Evolutionary conservation across 805 yeast species (phyloP).

Genomic region (Metschnikowia santaceciliae): DNA sequence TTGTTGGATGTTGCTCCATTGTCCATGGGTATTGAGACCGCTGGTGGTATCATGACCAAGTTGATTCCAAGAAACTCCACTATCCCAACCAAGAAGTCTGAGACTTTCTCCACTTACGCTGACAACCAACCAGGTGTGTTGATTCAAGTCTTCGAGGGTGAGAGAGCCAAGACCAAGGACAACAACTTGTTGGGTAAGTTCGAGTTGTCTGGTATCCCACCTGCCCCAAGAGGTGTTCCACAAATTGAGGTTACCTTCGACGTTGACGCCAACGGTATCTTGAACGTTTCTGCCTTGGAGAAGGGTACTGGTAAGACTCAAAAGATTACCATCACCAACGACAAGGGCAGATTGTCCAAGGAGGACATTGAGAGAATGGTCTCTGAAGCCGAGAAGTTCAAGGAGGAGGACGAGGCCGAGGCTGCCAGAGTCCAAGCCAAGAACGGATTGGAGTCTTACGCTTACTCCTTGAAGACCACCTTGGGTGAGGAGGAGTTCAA

Average conservation of each 20-base stretch:
- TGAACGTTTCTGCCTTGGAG: conserved; percentile 93
- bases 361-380: conserved; percentile 98
- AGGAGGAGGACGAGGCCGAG: conserved; percentile 68
- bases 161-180: conserved; percentile 93
- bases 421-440: conserved; percentile 88
- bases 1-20: conserved; percentile 96
- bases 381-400: conserved; percentile 88
- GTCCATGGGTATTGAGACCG: conserved; percentile 96
- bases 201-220: conserved; percentile 94
- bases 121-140: conserved; percentile 99
- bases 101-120: conserved; percentile 93
- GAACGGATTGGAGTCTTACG: conserved; percentile 93
- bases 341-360: conserved; percentile 96
- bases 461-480: conserved; percentile 78
- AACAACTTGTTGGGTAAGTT: conserved; percentile 96
- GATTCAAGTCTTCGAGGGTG: conserved; percentile 98
- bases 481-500: conserved; percentile 64
- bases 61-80: conserved; percentile 98
- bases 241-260: conserved; percentile 97
- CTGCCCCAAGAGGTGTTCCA: conserved; percentile 98
- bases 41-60: conserved; percentile 99
- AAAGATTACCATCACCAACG: conserved; percentile 97
- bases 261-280: conserved; percentile 95
- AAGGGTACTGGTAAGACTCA: conserved; percentile 98
- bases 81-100: conserved; percentile 96